A percentile compares a stretch with the other conserved stretches of the same genome.
Conservation (phyloP, 768 basidiomycete species). For the Dentipellis sp. region DNA sequence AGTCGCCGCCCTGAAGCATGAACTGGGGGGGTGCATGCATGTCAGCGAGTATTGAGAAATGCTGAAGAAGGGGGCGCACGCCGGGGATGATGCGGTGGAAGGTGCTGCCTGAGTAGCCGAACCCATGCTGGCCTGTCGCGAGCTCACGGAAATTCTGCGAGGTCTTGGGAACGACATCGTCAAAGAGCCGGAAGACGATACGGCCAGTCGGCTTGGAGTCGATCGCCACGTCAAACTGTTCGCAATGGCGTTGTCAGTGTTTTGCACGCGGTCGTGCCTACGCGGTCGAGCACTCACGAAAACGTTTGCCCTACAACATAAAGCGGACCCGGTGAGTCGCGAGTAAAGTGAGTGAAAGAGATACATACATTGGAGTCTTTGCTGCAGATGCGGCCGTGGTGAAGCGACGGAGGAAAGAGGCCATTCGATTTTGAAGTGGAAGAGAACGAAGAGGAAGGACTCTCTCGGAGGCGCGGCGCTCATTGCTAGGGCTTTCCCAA, state of each 20-base stretch:
- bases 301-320: conserved; percentile 23
- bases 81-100: conserved; percentile 81
- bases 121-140: conserved; percentile 66
- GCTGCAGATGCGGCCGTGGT: conserved; percentile 13
- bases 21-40: conserved; percentile 28
- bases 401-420: conserved; percentile 16
- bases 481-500: too few species aligned
- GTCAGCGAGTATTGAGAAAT: neutral
- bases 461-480: too few species aligned
- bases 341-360: neutral
- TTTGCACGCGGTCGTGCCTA: neutral
- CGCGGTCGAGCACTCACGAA: conserved; percentile 23
- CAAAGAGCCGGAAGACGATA: conserved; percentile 81
- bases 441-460: too few species aligned
- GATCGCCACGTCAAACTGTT: conserved; percentile 61
- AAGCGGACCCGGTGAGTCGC: neutral
- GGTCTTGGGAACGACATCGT: conserved; percentile 68
- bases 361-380: conserved; percentile 10
- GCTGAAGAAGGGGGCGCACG: neutral
- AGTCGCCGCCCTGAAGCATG: conserved; percentile 91
- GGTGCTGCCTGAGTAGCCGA: conserved; percentile 55
- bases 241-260: neutral
- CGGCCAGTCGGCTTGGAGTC: conserved; percentile 33
- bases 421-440: conserved; percentile 8
- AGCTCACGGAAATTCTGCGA: conserved; percentile 85